phyloP scores from a whole-genome alignment of 345 rosid genomes.

The Brassica napus region Da-Ae NC_063441.1:12652001-12652500 shows the following conservation, averaged over 20 bases:
- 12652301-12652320: not conserved
- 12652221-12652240: not conserved
- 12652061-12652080: too few species aligned
- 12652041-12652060: too few species aligned
- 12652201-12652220: not conserved
- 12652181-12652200: not conserved
- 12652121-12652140: too few species aligned
- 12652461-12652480: accelerated
- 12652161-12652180: not conserved
- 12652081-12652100: too few species aligned
- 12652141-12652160: too few species aligned
- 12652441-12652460: not conserved
- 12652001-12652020: too few species aligned
- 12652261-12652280: constrained; percentile 5
- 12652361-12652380: constrained; percentile 5
- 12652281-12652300: not conserved
- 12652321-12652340: too few species aligned
- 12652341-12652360: not conserved
- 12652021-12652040: too few species aligned
- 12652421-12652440: not conserved
- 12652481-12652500: constrained; percentile 1
- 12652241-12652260: not conserved
- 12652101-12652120: too few species aligned
- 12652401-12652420: not conserved
- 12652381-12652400: not conserved